Conservation (phyloP, 108 stramenopile genomes). For the Cylindrotheca closterium region DNA sequence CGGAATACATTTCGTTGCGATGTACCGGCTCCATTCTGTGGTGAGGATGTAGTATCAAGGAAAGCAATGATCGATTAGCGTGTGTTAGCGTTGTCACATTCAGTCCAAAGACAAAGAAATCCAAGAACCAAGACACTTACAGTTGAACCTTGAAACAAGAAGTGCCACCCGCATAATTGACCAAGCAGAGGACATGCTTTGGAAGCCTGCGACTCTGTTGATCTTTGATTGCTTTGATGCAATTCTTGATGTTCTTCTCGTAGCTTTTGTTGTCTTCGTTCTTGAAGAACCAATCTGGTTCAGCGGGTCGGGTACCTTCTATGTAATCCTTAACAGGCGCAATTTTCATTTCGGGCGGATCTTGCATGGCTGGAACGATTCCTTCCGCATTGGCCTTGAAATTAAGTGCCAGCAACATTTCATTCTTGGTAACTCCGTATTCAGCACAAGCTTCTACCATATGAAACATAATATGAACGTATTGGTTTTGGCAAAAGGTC, state of each 20-base stretch:
- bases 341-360: conserved; percentile 19
- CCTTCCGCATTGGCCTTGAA: conserved; percentile 5
- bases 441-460: conserved; percentile 11
- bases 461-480: conserved; percentile 7
- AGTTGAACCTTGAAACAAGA: too few relatives aligned
- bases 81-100: too few relatives aligned
- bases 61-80: too few relatives aligned
- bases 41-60: too few relatives aligned
- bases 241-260: not conserved
- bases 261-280: conserved; percentile 5
- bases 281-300: conserved; percentile 30
- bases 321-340: conserved; percentile 13
- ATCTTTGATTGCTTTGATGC: not conserved
- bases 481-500: conserved; percentile 12
- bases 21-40: too few relatives aligned
- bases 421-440: conserved; percentile 2
- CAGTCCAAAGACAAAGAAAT: too few relatives aligned
- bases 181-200: not conserved
- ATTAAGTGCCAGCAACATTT: conserved; percentile 18
- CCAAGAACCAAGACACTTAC: too few relatives aligned
- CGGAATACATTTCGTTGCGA: too few relatives aligned
- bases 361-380: conserved; percentile 11
- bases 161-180: too few relatives aligned
- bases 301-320: conserved; percentile 16
- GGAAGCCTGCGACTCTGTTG: not conserved